Evolutionary conservation across 2,329 filamentous ascomycete species (phyloP).

Genomic region (Pseudogymnoascus sp.): DNA sequence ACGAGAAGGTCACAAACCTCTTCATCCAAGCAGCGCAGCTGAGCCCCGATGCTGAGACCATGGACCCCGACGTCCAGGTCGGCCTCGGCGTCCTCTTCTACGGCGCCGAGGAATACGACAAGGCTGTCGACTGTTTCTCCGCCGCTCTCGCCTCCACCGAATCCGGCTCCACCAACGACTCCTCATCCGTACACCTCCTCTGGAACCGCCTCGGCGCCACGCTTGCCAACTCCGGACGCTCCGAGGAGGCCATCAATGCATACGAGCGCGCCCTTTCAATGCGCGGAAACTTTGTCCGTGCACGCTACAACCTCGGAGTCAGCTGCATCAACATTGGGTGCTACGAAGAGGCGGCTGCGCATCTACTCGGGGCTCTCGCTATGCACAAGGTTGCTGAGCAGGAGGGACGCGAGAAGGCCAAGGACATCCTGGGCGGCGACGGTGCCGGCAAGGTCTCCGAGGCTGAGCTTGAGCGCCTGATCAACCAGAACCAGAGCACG

Average conservation of each 20-base stretch:
- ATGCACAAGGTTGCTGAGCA: conserved; percentile 95
- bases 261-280: conserved; percentile 88
- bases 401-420: conserved; percentile 72
- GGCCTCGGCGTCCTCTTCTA: conserved; percentile 96
- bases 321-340: conserved; percentile 97
- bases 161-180: conserved; percentile 72
- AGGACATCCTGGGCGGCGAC: conserved; percentile 60
- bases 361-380: conserved; percentile 80
- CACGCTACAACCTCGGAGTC: conserved; percentile 92
- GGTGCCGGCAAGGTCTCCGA: conserved; percentile 49
- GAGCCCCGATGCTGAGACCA: conserved; percentile 83
- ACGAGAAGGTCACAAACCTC: conserved; percentile 76
- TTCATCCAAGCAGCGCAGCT: conserved; percentile 92
- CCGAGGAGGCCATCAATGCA: conserved; percentile 91
- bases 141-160: conserved; percentile 82
- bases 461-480: conserved; percentile 74
- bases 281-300: conserved; percentile 92
- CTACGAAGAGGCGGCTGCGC: conserved; percentile 84
- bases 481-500: conserved; percentile 91
- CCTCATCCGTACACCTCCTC: conserved; percentile 80
- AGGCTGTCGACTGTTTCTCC: conserved; percentile 97
- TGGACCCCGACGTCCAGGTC: conserved; percentile 98
- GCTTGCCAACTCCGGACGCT: conserved; percentile 85
- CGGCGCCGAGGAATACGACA: conserved; percentile 94
- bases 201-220: conserved; percentile 98